Base-by-base conservation (phyloP, 306 rosid genomes). In the Prunus mume region DNA sequence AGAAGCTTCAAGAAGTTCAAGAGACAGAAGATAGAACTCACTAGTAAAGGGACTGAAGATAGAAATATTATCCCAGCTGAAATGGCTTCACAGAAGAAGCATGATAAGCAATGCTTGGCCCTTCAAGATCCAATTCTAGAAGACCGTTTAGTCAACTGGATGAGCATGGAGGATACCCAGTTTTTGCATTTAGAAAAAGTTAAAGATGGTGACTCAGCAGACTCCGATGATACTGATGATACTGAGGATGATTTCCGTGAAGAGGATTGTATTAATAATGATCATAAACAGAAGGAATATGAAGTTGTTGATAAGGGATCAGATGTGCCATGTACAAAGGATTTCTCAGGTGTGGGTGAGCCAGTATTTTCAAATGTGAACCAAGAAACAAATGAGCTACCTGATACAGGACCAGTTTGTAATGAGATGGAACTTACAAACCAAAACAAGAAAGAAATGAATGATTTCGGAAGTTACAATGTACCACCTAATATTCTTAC, bases 81-180 rank as follows among this genome's bases (percentile, higher is more conserved):
- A 82, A 73, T 12, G 80, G 80, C 75, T 66, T 76, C 79, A 11
- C 65, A 84, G 76, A 63, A 76, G 84, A 86, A 52, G 22, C 72
- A 68, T 55, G 84, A 55, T 12, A 47, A 69, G 30, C 82, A 83
- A 76, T 78, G 76, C 50, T 67, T 76, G 69, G 61, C 56, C 64
- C 87, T 58, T 22, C 67, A 71, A 67, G 86, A 83, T 51, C 45
- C 63, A 34, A 67, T 43, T 50, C 68, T 68, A 24, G 81, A 74
- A 55, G 82, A 86, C 30, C 32, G 72, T 34, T 65, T 80, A 77
- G 86, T 93, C 65, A 91, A 84, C 83, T 93, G 93, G 98, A 88
- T 93, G 92, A 88, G 89, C 89, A 83, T 82, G 87, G 95, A 88
- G 62, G 92, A 91, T 60, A 88, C 80, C 27, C 93, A 86, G 76